These are phyloP conservation scores for Cyberlindnera maclurae DNA, from an alignment of 805 yeast species.

Conservation along the genomic window DNA sequence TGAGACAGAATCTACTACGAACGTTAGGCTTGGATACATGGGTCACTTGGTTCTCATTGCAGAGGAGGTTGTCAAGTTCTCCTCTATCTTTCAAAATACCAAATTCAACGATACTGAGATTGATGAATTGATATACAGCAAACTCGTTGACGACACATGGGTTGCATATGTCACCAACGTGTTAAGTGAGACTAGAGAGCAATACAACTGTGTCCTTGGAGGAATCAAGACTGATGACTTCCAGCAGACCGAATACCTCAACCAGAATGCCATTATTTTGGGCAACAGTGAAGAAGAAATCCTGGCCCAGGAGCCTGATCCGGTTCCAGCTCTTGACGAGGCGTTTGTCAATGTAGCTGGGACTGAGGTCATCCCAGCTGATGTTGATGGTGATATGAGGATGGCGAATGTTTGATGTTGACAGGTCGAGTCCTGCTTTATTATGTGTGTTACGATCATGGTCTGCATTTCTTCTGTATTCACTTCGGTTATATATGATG, in stretches of 20 bases:
- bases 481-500: too few species aligned
- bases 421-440: too few species aligned
- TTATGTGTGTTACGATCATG: too few species aligned
- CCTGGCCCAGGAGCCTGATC: constrained; percentile 13
- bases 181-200: constrained; percentile 73
- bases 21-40: constrained; percentile 86
- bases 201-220: constrained; percentile 82
- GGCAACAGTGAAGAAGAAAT: constrained; percentile 25
- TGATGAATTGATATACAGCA: constrained; percentile 21
- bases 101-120: constrained; percentile 20
- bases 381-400: constrained; percentile 7
- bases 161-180: constrained; percentile 67
- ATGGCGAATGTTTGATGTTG: constrained; percentile 7
- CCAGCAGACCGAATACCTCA: constrained; percentile 17
- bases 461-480: too few species aligned
- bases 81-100: constrained; percentile 27
- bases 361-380: neutral
- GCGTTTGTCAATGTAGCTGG: constrained; percentile 1
- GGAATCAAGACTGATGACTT: constrained; percentile 34
- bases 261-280: constrained; percentile 20
- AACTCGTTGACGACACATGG: constrained; percentile 46
- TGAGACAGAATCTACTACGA: constrained; percentile 51
- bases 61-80: constrained; percentile 91
- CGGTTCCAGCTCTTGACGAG: constrained; percentile 4
- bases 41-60: constrained; percentile 92